Percentiles rank a stretch among this genome's conserved stretches.
Conservation (phyloP, 768 basidiomycete species). For the Rhizopogon sp. region DNA sequence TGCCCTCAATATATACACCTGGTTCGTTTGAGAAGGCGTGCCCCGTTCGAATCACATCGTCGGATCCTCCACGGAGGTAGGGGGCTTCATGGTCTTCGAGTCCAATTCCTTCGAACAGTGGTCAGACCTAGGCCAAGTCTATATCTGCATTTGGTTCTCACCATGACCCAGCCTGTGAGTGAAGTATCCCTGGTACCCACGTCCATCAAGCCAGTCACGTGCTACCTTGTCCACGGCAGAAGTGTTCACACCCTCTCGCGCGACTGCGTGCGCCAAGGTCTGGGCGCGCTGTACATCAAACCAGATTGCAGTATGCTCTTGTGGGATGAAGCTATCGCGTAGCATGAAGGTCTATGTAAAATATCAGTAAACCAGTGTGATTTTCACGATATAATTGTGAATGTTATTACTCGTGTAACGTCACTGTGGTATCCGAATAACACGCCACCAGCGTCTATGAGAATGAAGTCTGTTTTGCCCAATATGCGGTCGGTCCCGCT, state of each 20-base stretch:
- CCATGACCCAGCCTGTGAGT: constrained; percentile 82
- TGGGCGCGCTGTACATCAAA: constrained; percentile 61
- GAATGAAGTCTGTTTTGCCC: constrained; percentile 51
- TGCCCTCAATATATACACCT: constrained; percentile 65
- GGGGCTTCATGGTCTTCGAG: constrained; percentile 80
- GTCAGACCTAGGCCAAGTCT: constrained; percentile 5
- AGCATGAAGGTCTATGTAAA: constrained; percentile 58
- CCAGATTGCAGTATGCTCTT: constrained; percentile 57
- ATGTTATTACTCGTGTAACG: constrained; percentile 60
- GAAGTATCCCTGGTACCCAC: constrained; percentile 54
- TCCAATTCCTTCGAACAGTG: constrained; percentile 59
- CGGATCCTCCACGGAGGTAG: constrained; percentile 69
- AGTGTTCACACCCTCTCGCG: constrained; percentile 44
- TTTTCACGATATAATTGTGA: not conserved
- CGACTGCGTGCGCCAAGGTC: constrained; percentile 41
- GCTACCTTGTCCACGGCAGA: constrained; percentile 60
- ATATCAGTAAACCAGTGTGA: not conserved
- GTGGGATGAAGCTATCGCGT: constrained; percentile 47
- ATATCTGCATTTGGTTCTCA: constrained; percentile 21
- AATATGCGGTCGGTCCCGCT: constrained; percentile 65
- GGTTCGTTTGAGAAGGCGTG: constrained; percentile 85
- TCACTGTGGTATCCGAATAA: constrained; percentile 77
- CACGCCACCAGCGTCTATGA: constrained; percentile 71
- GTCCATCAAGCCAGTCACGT: constrained; percentile 39
- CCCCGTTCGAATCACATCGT: constrained; percentile 51